Evolutionary conservation across 805 yeast genomes (phyloP).

Genomic region (Candida mattraensis): DNA sequence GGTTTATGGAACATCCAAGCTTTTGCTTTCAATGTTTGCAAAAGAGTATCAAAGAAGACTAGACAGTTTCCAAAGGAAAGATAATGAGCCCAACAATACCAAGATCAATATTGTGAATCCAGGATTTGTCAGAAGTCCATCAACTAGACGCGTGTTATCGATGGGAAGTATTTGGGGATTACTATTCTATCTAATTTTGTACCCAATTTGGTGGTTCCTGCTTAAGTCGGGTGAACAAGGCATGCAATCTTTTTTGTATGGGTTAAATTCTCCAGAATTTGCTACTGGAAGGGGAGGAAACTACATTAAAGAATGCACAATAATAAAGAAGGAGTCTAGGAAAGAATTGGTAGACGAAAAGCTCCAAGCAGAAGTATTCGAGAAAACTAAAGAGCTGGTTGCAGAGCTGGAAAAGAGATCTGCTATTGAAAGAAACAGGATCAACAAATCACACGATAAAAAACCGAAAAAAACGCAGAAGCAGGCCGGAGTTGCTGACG

Average conservation of each 20-base stretch:
- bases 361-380: conserved; percentile 60
- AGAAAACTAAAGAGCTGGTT: conserved; percentile 58
- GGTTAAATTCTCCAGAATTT: conserved; percentile 70
- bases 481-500: conserved; percentile 2
- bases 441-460: conserved; percentile 9
- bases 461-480: conserved; percentile 1
- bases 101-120: conserved; percentile 82
- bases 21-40: conserved; percentile 73
- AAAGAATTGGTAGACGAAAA: conserved; percentile 60
- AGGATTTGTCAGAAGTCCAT: conserved; percentile 86
- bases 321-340: conserved; percentile 51
- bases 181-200: conserved; percentile 61
- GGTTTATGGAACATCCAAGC: conserved; percentile 79
- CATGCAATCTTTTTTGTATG: conserved; percentile 72
- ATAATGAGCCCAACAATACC: conserved; percentile 68
- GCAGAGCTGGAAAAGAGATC: conserved; percentile 64
- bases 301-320: conserved; percentile 70
- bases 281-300: conserved; percentile 62
- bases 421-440: conserved; percentile 61
- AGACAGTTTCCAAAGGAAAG: conserved; percentile 59
- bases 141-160: conserved; percentile 74
- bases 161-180: conserved; percentile 68
- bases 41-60: conserved; percentile 72
- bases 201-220: conserved; percentile 83
- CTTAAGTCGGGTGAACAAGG: conserved; percentile 78